Conservation (phyloP, 1,284 basidiomycete genomes). For the Ceraceosorus guamensis region DNA sequence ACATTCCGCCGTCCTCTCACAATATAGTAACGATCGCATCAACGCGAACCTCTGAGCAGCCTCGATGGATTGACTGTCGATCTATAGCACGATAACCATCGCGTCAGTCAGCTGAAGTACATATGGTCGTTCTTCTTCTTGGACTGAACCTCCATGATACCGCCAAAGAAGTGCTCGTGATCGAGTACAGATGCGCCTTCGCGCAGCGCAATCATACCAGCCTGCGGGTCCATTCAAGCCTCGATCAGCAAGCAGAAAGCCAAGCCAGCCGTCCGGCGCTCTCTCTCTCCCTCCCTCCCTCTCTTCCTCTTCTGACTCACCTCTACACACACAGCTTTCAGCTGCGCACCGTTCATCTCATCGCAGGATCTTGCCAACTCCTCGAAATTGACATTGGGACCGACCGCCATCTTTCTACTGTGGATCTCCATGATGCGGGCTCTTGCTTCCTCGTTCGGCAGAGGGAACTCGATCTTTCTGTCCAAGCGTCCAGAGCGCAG, state of each 20-base stretch:
- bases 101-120: too few relatives aligned
- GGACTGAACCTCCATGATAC: constrained; percentile 48
- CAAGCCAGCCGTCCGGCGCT: too few relatives aligned
- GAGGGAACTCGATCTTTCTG: constrained; percentile 72
- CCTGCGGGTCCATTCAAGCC: constrained; percentile 56
- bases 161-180: constrained; percentile 48
- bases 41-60: too few relatives aligned
- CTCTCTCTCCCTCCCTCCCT: too few relatives aligned
- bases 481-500: constrained; percentile 69
- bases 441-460: constrained; percentile 67
- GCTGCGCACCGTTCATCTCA: constrained; percentile 67
- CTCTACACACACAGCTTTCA: constrained; percentile 63
- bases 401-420: constrained; percentile 85
- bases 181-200: constrained; percentile 68
- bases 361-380: constrained; percentile 68
- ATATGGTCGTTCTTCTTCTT: too few relatives aligned
- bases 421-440: constrained; percentile 71
- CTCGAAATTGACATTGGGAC: constrained; percentile 66
- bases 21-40: too few relatives aligned
- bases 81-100: too few relatives aligned
- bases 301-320: too few relatives aligned
- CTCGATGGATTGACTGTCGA: too few relatives aligned
- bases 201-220: constrained; percentile 93
- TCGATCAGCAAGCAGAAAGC: background rate
- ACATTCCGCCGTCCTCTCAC: too few relatives aligned